These are phyloP conservation scores for Bjerkandera adusta DNA, from an alignment of 1,284 basidiomycete species.

Conservation along the genomic window DNA sequence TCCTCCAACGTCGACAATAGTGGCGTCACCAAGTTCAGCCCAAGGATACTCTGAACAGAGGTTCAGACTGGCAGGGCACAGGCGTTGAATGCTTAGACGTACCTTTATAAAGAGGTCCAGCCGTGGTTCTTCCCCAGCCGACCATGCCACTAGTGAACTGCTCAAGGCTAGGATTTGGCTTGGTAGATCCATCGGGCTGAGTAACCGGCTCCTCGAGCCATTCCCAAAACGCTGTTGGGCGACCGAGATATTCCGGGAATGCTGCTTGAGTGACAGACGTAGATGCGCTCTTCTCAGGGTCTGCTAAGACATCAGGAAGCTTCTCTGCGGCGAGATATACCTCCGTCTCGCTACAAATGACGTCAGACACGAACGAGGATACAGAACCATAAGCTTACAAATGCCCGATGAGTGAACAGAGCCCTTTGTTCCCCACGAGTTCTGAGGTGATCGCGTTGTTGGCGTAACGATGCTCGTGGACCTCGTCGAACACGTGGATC, in stretches of 20 bases:
- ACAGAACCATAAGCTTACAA: neutral
- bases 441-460: constrained; percentile 13
- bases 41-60: constrained; percentile 20
- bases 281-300: constrained; percentile 7
- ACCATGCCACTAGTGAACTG: constrained; percentile 18
- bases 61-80: neutral
- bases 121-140: constrained; percentile 13
- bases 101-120: constrained; percentile 14
- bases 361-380: too few relatives aligned
- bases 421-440: constrained; percentile 12
- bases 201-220: constrained; percentile 13
- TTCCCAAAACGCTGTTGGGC: constrained; percentile 13
- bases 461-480: constrained; percentile 10
- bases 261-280: constrained; percentile 5
- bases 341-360: constrained; percentile 5
- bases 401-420: constrained; percentile 6
- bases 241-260: constrained; percentile 11
- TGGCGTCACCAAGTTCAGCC: constrained; percentile 10
- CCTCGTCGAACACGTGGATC: constrained; percentile 15
- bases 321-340: constrained; percentile 12
- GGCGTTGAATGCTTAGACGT: neutral
- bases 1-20: constrained; percentile 18
- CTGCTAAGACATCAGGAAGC: constrained; percentile 13
- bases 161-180: constrained; percentile 8
- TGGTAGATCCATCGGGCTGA: constrained; percentile 9